Evolutionary conservation across 2,329 filamentous ascomycete species (phyloP).

Genomic region (Albophoma yamanashiensis): DNA sequence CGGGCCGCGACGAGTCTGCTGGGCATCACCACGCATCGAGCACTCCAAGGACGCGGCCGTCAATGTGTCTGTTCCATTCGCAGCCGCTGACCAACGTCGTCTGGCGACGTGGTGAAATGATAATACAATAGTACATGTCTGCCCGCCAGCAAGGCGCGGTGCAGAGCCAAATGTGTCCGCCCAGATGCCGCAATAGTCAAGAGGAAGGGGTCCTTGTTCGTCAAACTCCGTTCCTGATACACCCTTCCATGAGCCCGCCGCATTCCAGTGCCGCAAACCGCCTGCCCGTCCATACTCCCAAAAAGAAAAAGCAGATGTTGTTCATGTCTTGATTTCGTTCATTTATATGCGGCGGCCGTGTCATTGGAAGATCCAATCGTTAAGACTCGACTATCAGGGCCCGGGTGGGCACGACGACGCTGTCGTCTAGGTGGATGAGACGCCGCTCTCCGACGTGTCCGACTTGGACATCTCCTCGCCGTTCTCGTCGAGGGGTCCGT

Average conservation of each 20-base stretch:
- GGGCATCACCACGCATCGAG: neutral
- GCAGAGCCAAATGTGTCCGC: conserved; percentile 7
- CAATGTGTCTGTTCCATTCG: neutral
- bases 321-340: conserved; percentile 15
- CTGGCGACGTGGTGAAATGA: conserved; percentile 4
- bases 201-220: neutral
- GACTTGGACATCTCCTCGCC: conserved; percentile 43
- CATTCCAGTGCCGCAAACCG: neutral
- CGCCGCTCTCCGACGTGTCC: conserved; percentile 48
- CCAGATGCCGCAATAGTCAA: conserved; percentile 15
- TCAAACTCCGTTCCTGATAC: conserved; percentile 5
- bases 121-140: conserved; percentile 21
- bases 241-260: neutral
- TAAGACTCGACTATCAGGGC: conserved; percentile 11
- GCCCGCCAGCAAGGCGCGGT: conserved; percentile 6
- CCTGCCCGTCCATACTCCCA: conserved; percentile 1
- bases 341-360: conserved; percentile 1
- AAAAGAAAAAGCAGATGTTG: conserved; percentile 2
- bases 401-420: conserved; percentile 17
- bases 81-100: neutral
- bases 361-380: neutral
- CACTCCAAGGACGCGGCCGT: neutral
- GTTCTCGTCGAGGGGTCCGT: conserved; percentile 52
- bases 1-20: neutral
- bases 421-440: conserved; percentile 44